A percentile compares a stretch with the other conserved stretches of the same genome.
phyloP scores from a whole-genome alignment of 129 eudicot genomes.

The Escallonia rubra region DNA sequence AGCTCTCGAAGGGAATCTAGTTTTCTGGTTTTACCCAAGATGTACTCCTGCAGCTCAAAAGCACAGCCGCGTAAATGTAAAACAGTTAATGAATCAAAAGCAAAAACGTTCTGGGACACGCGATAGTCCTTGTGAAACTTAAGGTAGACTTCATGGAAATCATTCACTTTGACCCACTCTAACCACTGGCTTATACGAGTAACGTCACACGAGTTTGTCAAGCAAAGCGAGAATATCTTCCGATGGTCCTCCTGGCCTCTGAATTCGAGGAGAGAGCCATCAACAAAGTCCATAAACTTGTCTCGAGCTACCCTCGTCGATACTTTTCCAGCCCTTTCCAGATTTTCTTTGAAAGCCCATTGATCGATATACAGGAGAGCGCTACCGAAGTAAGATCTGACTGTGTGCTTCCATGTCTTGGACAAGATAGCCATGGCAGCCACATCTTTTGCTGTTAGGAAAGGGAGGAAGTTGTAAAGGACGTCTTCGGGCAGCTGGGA shows the following conservation, averaged over 20 bases:
- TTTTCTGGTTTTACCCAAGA: background rate
- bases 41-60: background rate
- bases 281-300: background rate
- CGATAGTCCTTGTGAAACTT: background rate
- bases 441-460: no score
- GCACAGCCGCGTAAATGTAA: background rate
- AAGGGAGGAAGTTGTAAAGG: background rate
- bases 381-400: no score
- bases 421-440: no score
- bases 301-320: no score
- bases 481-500: no score
- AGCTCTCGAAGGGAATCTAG: background rate
- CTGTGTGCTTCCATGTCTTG: no score
- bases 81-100: background rate
- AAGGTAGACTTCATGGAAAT: background rate
- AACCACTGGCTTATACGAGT: background rate
- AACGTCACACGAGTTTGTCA: background rate
- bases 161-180: background rate
- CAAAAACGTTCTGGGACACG: background rate
- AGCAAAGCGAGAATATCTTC: background rate
- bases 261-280: background rate
- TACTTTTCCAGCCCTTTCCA: no score
- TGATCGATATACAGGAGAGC: no score
- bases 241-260: background rate
- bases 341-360: background rate